Evolutionary conservation across 805 yeast genomes (phyloP).

Genomic region (Diddensiella caesifluorescens): DNA sequence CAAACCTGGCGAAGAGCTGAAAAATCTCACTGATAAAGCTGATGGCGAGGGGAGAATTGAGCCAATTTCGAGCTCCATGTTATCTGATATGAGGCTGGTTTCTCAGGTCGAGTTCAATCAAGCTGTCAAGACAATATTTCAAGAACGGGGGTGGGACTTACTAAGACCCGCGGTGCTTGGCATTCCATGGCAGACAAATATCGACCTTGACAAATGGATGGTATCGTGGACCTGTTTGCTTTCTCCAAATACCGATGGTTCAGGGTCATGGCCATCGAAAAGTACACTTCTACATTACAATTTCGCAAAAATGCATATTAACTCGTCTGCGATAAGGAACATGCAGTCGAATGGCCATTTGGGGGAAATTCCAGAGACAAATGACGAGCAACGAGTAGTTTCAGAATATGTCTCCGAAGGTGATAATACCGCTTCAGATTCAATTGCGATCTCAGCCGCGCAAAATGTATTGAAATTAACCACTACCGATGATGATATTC

Average conservation of each 20-base stretch:
- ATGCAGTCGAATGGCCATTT: constrained; percentile 29
- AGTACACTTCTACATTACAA: constrained; percentile 65
- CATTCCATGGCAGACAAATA: constrained; percentile 59
- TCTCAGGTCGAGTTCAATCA: constrained; percentile 69
- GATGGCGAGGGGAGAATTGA: not conserved
- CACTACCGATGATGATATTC: constrained; percentile 53
- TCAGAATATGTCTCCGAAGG: constrained; percentile 1
- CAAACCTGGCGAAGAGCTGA: constrained; percentile 3
- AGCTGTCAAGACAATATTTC: constrained; percentile 53
- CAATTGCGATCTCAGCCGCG: constrained; percentile 57
- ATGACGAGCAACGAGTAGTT: constrained; percentile 1
- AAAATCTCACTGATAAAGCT: not conserved
- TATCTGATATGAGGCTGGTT: constrained; percentile 48
- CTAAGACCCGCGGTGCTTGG: constrained; percentile 59
- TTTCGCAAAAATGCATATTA: constrained; percentile 70
- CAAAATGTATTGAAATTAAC: constrained; percentile 55
- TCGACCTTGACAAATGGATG: constrained; percentile 73
- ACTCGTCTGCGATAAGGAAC: constrained; percentile 33
- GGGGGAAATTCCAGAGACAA: constrained; percentile 1
- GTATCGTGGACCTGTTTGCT: constrained; percentile 70
- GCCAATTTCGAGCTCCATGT: constrained; percentile 3
- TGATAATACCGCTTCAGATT: constrained; percentile 11
- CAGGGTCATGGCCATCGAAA: constrained; percentile 60
- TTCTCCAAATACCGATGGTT: constrained; percentile 46
- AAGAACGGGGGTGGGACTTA: constrained; percentile 56